Evolutionary conservation across 2,329 filamentous ascomycete species (phyloP).

Genomic region (Aspergillus fijiensis): DNA sequence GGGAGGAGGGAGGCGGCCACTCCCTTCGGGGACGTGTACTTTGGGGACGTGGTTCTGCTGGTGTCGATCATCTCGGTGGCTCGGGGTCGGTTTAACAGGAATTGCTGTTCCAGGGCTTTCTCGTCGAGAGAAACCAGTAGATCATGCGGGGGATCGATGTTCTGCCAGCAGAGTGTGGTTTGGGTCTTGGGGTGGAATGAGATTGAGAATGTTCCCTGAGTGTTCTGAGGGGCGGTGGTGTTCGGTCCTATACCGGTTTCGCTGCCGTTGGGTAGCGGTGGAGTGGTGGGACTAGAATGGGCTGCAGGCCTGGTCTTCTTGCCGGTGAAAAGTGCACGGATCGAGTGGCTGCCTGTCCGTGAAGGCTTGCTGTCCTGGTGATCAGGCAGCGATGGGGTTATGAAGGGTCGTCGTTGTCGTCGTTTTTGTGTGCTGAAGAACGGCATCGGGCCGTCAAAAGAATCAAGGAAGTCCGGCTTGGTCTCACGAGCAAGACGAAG

Average conservation of each 20-base stretch:
- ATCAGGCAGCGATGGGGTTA: neutral
- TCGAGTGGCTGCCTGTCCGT: neutral
- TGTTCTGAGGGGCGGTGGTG: neutral
- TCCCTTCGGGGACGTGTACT: too few species aligned
- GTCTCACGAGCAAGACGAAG: neutral
- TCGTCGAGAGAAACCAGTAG: neutral
- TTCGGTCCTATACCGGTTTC: neutral
- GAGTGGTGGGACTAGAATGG: neutral
- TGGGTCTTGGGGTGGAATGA: neutral
- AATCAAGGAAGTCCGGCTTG: neutral
- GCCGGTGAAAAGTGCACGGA: neutral
- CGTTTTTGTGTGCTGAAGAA: neutral
- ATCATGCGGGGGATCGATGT: conserved; percentile 1
- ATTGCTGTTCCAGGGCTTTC: neutral
- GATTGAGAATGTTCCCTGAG: neutral
- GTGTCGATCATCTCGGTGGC: conserved; percentile 4
- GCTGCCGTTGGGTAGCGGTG: neutral
- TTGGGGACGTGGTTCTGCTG: neutral
- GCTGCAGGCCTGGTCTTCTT: neutral
- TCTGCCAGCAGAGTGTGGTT: neutral
- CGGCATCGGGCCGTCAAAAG: neutral
- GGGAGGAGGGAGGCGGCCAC: conserved; percentile 14
- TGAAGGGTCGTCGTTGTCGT: neutral
- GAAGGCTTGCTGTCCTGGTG: neutral
- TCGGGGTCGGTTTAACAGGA: neutral